Evolutionary conservation across 2,329 filamentous ascomycete genomes (phyloP).

Genomic region (Stenocarpella maydis): DNA sequence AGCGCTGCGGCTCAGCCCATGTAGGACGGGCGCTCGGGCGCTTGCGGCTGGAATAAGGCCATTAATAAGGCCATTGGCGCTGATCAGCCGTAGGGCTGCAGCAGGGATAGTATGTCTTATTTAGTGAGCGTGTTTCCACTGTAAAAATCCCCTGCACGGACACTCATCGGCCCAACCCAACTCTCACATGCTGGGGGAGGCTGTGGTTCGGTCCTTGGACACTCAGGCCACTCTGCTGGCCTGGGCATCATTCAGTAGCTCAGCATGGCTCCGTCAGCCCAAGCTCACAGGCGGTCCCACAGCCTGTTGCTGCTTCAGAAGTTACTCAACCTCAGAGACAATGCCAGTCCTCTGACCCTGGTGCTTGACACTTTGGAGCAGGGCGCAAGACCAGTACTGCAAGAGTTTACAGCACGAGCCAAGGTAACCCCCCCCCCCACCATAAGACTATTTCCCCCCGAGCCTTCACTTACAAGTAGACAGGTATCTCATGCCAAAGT

Average conservation of each 20-base stretch:
- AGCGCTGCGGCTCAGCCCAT: background rate
- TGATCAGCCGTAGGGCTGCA: conserved; percentile 17
- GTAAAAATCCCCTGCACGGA: conserved; percentile 13
- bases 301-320: conserved; percentile 42
- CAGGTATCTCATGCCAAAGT: conserved; percentile 73
- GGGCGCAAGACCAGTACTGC: conserved; percentile 72
- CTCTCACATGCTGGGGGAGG: background rate
- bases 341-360: conserved; percentile 85
- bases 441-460: background rate
- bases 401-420: conserved; percentile 78
- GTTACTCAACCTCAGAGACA: conserved; percentile 68
- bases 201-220: too few relatives aligned
- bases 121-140: conserved; percentile 24
- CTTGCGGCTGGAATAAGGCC: conserved; percentile 32
- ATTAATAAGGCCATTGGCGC: conserved; percentile 22
- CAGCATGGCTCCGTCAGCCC: conserved; percentile 38
- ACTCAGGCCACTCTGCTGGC: too few relatives aligned
- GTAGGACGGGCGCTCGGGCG: conserved; percentile 12
- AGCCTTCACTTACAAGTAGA: conserved; percentile 20
- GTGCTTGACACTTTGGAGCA: conserved; percentile 88
- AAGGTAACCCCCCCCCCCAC: conserved; percentile 65
- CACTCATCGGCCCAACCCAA: background rate
- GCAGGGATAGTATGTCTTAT: conserved; percentile 12
- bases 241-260: background rate
- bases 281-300: conserved; percentile 40